These are phyloP conservation scores for Saturnispora sekii DNA, from an alignment of 805 yeast species.

Conservation along the genomic window DNA sequence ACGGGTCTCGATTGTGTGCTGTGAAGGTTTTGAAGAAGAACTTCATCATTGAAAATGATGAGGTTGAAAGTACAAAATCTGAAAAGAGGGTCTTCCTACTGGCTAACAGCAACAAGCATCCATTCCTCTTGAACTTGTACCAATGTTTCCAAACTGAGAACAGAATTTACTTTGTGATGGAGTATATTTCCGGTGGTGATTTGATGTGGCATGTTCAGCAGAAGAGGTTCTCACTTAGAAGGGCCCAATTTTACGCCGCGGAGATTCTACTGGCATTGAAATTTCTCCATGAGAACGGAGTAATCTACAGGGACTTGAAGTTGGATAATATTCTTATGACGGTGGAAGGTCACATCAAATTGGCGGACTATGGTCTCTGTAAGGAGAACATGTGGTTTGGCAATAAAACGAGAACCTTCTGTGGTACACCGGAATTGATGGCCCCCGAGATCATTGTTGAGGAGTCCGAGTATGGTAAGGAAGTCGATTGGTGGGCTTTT, in stretches of 20 bases:
- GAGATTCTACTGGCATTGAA: constrained; percentile 88
- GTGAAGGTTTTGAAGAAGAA: constrained; percentile 95
- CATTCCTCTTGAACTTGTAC: constrained; percentile 80
- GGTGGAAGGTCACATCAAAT: constrained; percentile 86
- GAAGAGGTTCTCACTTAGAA: constrained; percentile 72
- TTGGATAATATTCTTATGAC: constrained; percentile 88
- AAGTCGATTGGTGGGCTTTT: constrained; percentile 99
- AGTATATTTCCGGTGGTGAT: constrained; percentile 96
- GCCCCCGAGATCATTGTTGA: constrained; percentile 89
- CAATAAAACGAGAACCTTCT: constrained; percentile 83
- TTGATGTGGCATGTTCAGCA: constrained; percentile 99
- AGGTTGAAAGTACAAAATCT: constrained; percentile 88
- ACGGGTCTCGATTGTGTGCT: constrained; percentile 76
- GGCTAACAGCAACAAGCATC: constrained; percentile 78
- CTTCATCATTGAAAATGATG: constrained; percentile 90
- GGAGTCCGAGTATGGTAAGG: constrained; percentile 85
- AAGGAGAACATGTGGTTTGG: constrained; percentile 65
- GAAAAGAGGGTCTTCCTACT: constrained; percentile 82
- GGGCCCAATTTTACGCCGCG: constrained; percentile 97
- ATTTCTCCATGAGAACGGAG: constrained; percentile 91
- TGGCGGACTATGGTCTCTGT: constrained; percentile 96
- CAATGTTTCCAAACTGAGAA: constrained; percentile 98
- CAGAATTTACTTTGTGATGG: constrained; percentile 97
- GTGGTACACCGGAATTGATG: constrained; percentile 99
- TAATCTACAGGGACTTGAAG: constrained; percentile 92